These are phyloP conservation scores for Heteromeles arbutifolia DNA, from an alignment of 306 rosid genomes.

Conservation along the genomic window DNA sequence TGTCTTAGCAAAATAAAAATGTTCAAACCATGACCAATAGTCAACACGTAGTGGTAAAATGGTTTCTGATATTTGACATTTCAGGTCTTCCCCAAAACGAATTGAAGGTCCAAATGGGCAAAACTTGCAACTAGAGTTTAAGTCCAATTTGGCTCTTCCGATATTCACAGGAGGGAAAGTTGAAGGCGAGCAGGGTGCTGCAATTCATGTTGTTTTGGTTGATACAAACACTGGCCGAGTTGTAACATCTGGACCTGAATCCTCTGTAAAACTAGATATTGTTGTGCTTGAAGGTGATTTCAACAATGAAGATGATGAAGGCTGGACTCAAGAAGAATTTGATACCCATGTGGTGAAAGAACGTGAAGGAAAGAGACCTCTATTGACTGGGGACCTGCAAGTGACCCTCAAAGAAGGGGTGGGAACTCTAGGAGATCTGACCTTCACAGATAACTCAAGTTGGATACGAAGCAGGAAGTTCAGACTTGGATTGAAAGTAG, in stretches of 20 bases:
- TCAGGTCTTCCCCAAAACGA: slow-evolving; percentile 93
- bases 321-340: slow-evolving; percentile 85
- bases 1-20: background rate
- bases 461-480: slow-evolving; percentile 99
- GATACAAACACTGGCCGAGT: slow-evolving; percentile 53
- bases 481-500: slow-evolving; percentile 87
- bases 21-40: background rate
- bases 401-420: slow-evolving; percentile 95
- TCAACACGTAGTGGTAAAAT: background rate
- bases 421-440: slow-evolving; percentile 88
- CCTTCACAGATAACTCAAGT: slow-evolving; percentile 94
- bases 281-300: slow-evolving; percentile 99
- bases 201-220: slow-evolving; percentile 75
- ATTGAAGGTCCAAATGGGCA: slow-evolving; percentile 92
- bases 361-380: slow-evolving; percentile 97
- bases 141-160: slow-evolving; percentile 87
- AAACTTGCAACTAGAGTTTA: slow-evolving; percentile 76
- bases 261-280: slow-evolving; percentile 70
- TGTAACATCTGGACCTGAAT: slow-evolving; percentile 73
- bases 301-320: slow-evolving; percentile 90
- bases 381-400: slow-evolving; percentile 85
- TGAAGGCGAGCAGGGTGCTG: slow-evolving; percentile 99
- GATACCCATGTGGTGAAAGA: slow-evolving; percentile 94
- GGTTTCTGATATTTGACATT: slow-evolving; percentile 24
- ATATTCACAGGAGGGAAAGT: slow-evolving; percentile 99